A percentile compares a stretch with the other conserved stretches of the same genome.
Evolutionary conservation across 129 eudicot species (phyloP).

Genomic region (Helianthus tuberosus): DNA sequence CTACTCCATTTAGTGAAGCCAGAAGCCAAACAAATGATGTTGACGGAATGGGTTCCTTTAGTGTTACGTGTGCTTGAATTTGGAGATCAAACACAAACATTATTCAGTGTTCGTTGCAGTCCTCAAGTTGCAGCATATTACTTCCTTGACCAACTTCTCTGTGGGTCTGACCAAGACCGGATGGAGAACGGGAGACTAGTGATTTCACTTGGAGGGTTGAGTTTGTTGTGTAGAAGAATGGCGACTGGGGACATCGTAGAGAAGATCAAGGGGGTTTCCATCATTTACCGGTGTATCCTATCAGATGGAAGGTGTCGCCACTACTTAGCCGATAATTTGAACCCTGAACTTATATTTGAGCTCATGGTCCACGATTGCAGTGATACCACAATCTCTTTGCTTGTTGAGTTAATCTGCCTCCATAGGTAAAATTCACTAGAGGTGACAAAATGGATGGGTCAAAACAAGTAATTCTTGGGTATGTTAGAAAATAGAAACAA

Average conservation of each 20-base stretch:
- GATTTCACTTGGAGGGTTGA: constrained; percentile 66
- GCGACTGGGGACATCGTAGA: constrained; percentile 54
- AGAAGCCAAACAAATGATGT: constrained; percentile 64
- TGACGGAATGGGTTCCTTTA: constrained; percentile 69
- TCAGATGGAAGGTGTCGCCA: constrained; percentile 83
- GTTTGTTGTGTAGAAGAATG: constrained; percentile 62
- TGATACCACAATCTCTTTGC: constrained; percentile 45
- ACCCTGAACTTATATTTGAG: constrained; percentile 48
- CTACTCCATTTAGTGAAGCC: constrained; percentile 66
- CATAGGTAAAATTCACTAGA: constrained; percentile 46
- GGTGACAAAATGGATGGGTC: not conserved
- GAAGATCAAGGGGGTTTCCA: constrained; percentile 48
- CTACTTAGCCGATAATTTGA: constrained; percentile 56
- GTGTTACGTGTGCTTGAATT: constrained; percentile 75
- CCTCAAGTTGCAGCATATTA: constrained; percentile 79
- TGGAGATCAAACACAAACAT: constrained; percentile 67
- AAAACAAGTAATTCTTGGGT: not conserved
- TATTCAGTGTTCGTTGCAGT: constrained; percentile 58
- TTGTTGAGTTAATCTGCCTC: constrained; percentile 66
- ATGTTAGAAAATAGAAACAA: not conserved
- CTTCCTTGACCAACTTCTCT: constrained; percentile 63
- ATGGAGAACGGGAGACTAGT: constrained; percentile 62
- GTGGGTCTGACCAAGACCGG: constrained; percentile 63
- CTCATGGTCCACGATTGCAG: constrained; percentile 39
- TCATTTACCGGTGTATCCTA: constrained; percentile 50